Conservation (phyloP, 176 grass and related monocot species). For the Chrysopogon serrulatus region DNA sequence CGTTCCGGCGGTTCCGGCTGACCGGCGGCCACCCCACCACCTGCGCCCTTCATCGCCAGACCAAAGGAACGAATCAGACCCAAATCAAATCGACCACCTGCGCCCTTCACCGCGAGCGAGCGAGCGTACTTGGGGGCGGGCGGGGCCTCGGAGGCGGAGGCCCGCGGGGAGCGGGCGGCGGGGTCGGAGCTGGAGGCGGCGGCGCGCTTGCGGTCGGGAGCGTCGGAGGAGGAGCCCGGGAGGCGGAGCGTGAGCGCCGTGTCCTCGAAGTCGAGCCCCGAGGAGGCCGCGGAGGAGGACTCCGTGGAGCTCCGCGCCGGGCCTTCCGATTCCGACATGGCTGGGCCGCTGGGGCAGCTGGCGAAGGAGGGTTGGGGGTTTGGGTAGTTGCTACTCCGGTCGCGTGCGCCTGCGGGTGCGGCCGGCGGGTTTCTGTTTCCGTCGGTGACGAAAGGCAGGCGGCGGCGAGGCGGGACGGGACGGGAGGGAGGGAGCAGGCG, state of each 20-base stretch:
- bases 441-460: no score
- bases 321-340: slow-evolving; percentile 58
- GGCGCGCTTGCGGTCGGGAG: slow-evolving; percentile 35
- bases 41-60: slow-evolving; percentile 33
- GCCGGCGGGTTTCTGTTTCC: background rate
- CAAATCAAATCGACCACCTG: background rate
- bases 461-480: no score
- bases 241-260: slow-evolving; percentile 67
- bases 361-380: no score
- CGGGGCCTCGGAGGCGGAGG: slow-evolving; percentile 21
- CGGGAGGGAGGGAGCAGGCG: no score
- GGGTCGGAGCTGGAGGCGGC: slow-evolving; percentile 16
- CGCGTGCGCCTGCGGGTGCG: background rate
- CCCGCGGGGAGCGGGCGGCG: slow-evolving; percentile 25
- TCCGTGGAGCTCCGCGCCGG: slow-evolving; percentile 82
- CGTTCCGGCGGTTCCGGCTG: slow-evolving; percentile 45
- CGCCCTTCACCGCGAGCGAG: no score
- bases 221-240: slow-evolving; percentile 39
- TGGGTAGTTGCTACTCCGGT: no score
- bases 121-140: slow-evolving; percentile 35
- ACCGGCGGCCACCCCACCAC: slow-evolving; percentile 96
- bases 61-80: background rate
- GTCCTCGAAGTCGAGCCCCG: slow-evolving; percentile 81
- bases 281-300: slow-evolving; percentile 51
- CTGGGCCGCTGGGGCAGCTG: no score